Base-by-base conservation (phyloP, 495 filamentous ascomycete species). In the Apiosordaria backusii region DNA sequence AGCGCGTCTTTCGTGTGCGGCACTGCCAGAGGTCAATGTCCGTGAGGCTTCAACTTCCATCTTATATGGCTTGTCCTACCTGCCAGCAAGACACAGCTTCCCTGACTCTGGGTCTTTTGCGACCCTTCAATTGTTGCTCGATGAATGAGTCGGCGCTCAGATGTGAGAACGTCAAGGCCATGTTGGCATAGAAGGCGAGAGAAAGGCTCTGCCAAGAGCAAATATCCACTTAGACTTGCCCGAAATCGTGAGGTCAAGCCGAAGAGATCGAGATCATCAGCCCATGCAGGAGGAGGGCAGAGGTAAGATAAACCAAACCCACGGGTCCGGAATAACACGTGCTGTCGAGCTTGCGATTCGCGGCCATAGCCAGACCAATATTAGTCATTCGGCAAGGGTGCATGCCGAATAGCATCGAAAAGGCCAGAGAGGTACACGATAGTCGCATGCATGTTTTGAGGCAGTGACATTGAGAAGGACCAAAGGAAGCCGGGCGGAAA, bases 1-100 rank as follows among this genome's bases (percentile, higher is more conserved):
- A 89, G 24, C 85, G 82, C 21, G 87, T 87, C 66, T 88, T 88
- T 21, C 87, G 84, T 13, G 76, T 77, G 10, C 86, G 77, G 68
- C 87, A 89, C 50, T 73, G 64, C 35, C 35, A 9, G 2, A 45
- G 3, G 35, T 45, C 35, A 45, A 45, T 15, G 16, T 45, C 35
- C 35, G 10, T 10, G 3, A 15, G 3, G 35, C 3, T 45, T 2
- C 9, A 45, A 15, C 35, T 45, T 45, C 13, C 3, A 15, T 18
- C 35, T 45, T 2, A 45, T 45, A 2, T 7, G 35, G 16, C 35
- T 45, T 13, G 16, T 45, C 35, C 16, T 13, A 45, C 35, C 35
- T 45, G 35, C 50, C 53, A 65, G 50, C 71, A 73, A 13, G 71
- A 73, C 3, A 71, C 64, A 22, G 66, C 61, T 29, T 71, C 69